These are phyloP conservation scores for Sanguinoderma infundibulare DNA, from an alignment of 1,284 basidiomycete genomes.

Conservation along the genomic window DNA sequence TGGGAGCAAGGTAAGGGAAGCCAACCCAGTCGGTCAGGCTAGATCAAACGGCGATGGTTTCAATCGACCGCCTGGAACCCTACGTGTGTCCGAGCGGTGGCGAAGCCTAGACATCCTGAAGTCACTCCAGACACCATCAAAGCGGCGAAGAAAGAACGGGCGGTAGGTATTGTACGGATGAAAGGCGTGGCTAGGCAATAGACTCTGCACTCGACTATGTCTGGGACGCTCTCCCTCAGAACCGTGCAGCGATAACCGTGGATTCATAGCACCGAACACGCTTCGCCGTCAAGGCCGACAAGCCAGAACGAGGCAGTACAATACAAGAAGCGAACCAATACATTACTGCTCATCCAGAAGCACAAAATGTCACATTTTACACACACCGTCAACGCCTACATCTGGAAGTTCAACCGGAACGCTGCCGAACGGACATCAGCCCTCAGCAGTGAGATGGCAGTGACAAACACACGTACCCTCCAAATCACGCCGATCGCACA, in stretches of 20 bases:
- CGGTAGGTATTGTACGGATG: background rate
- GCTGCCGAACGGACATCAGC: slow-evolving; percentile 14
- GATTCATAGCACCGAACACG: background rate
- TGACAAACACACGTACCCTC: slow-evolving; percentile 54
- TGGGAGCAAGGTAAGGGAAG: background rate
- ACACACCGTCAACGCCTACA: slow-evolving; percentile 9
- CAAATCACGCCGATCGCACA: slow-evolving; percentile 75
- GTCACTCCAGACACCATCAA: too few species aligned
- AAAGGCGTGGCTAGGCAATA: background rate
- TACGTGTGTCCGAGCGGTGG: too few species aligned
- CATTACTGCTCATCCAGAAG: background rate
- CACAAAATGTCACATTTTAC: background rate
- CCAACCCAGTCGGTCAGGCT: background rate
- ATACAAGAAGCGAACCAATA: background rate
- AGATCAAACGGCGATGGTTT: too few species aligned
- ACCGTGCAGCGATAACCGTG: background rate
- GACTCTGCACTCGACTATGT: too few species aligned
- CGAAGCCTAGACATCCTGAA: too few species aligned
- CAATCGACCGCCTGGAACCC: too few species aligned
- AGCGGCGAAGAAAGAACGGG: background rate
- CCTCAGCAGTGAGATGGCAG: background rate
- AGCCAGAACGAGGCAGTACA: background rate
- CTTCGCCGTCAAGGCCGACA: background rate
- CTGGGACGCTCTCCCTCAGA: background rate
- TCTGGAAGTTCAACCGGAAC: slow-evolving; percentile 32